These are phyloP conservation scores for Podospora conica DNA, from an alignment of 495 filamentous ascomycete genomes.

Conservation along the genomic window DNA sequence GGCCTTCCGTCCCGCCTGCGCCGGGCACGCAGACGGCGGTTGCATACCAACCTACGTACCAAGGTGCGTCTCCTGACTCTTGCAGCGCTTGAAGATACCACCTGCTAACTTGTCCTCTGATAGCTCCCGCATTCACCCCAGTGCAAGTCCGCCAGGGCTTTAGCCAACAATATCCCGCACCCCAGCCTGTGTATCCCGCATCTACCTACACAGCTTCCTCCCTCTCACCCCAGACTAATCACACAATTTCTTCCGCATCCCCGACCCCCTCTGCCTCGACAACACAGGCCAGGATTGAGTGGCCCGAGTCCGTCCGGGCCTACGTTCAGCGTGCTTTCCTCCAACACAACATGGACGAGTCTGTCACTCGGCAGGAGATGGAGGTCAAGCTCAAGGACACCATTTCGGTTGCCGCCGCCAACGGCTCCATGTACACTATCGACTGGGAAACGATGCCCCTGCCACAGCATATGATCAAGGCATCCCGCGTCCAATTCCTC, in stretches of 20 bases:
- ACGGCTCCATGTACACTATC: slow-evolving; percentile 56
- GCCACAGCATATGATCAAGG: slow-evolving; percentile 79
- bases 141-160: slow-evolving; percentile 44
- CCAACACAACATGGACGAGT: slow-evolving; percentile 57
- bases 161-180: slow-evolving; percentile 32
- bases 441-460: slow-evolving; percentile 80
- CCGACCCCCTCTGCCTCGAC: slow-evolving; percentile 20
- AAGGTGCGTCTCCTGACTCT: slow-evolving; percentile 14
- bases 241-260: slow-evolving; percentile 10
- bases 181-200: slow-evolving; percentile 25
- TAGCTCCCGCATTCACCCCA: slow-evolving; percentile 46
- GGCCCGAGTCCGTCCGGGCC: slow-evolving; percentile 65
- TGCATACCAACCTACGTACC: slow-evolving; percentile 28
- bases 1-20: slow-evolving; percentile 22
- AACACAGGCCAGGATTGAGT: slow-evolving; percentile 59
- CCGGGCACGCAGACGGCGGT: slow-evolving; percentile 32
- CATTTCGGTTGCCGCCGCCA: slow-evolving; percentile 73
- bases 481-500: slow-evolving; percentile 36
- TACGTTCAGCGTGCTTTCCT: slow-evolving; percentile 86
- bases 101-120: slow-evolving; percentile 19
- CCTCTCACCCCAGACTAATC: slow-evolving; percentile 22
- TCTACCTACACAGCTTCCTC: slow-evolving; percentile 20
- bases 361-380: slow-evolving; percentile 62
- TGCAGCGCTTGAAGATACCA: background rate
- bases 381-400: slow-evolving; percentile 77